Conservation (phyloP, 169 alveolate species). For the Cryptosporidium andersoni region DNA sequence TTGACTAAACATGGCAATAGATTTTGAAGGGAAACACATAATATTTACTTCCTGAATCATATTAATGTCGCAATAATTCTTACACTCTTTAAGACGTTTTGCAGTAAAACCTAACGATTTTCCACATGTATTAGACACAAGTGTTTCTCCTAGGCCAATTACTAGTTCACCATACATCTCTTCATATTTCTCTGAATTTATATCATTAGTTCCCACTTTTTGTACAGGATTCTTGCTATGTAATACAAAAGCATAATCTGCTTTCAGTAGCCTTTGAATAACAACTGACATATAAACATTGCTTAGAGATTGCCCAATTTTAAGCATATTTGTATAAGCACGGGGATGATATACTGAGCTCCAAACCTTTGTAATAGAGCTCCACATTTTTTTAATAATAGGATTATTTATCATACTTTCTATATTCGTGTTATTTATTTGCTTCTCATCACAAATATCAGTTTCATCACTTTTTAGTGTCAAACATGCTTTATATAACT, state of each 20-base stretch:
- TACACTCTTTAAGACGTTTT: conserved; percentile 72
- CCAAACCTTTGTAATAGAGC: conserved; percentile 83
- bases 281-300: conserved; percentile 81
- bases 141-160: conserved; percentile 79
- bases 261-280: conserved; percentile 86
- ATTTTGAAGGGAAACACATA: conserved; percentile 78
- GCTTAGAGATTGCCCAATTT: conserved; percentile 77
- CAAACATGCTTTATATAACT: conserved; percentile 63
- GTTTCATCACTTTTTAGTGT: conserved; percentile 13
- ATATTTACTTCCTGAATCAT: conserved; percentile 65
- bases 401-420: neutral
- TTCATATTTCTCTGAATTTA: conserved; percentile 76
- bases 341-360: conserved; percentile 81
- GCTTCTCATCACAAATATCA: neutral
- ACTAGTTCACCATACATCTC: conserved; percentile 89
- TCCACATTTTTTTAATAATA: conserved; percentile 57
- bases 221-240: conserved; percentile 88
- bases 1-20: conserved; percentile 69
- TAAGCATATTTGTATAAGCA: conserved; percentile 80
- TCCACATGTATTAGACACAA: conserved; percentile 86
- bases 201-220: conserved; percentile 30
- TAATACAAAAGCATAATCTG: conserved; percentile 89
- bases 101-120: conserved; percentile 84
- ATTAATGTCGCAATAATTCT: conserved; percentile 9
- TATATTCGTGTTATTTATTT: neutral